Conservation (phyloP, 768 basidiomycete species). For the Xerocomellus intermedius region DNA sequence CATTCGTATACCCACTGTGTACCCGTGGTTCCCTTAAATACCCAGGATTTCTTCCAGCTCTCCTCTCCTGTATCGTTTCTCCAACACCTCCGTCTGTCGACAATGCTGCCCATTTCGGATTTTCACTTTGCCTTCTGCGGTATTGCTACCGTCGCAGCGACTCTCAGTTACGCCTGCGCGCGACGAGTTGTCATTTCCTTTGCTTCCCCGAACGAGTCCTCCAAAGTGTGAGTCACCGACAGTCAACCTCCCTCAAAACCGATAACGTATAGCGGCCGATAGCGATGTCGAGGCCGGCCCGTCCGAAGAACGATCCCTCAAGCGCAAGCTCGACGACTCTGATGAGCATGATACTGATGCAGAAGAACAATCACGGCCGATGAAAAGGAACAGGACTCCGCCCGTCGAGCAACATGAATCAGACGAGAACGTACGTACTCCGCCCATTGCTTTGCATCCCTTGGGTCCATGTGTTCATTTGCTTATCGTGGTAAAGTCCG, state of each 20-base stretch:
- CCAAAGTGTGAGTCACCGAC: slow-evolving; percentile 33
- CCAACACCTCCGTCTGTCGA: not conserved
- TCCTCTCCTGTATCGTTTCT: slow-evolving; percentile 11
- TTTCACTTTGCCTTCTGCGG: slow-evolving; percentile 56
- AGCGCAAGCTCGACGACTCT: slow-evolving; percentile 31
- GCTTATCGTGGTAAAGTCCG: slow-evolving; percentile 22
- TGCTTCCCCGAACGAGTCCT: slow-evolving; percentile 15
- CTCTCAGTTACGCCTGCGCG: slow-evolving; percentile 55
- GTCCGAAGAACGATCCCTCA: slow-evolving; percentile 31
- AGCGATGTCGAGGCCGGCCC: slow-evolving; percentile 31
- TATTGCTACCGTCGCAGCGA: slow-evolving; percentile 59
- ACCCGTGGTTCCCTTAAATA: slow-evolving; percentile 22
- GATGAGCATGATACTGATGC: slow-evolving; percentile 28
- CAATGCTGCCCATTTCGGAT: slow-evolving; percentile 52
- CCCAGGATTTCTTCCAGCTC: slow-evolving; percentile 3
- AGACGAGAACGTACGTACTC: slow-evolving; percentile 28
- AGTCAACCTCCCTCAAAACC: slow-evolving; percentile 29
- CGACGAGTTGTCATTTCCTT: slow-evolving; percentile 36
- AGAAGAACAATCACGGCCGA: slow-evolving; percentile 27
- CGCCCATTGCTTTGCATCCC: not conserved
- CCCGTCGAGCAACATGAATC: slow-evolving; percentile 30
- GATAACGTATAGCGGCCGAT: slow-evolving; percentile 29
- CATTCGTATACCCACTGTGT: slow-evolving; percentile 3
- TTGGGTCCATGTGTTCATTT: slow-evolving; percentile 5
- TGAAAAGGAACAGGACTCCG: slow-evolving; percentile 44